Conservation (phyloP, 2,329 filamentous ascomycete genomes). For the Xenoacremonium recifei region DNA sequence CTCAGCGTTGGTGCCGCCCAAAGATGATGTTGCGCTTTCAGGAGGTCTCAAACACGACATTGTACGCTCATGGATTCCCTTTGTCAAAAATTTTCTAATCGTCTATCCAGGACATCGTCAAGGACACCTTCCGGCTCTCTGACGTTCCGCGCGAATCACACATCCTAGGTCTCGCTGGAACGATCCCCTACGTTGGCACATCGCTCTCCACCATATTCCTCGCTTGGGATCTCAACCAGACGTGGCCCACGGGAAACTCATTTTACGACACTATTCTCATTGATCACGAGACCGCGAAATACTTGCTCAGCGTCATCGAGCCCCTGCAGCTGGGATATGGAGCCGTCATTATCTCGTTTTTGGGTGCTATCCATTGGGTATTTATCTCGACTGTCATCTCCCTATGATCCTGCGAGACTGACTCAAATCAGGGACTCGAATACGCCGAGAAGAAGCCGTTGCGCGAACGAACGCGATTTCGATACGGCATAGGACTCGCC, state of each 20-base stretch:
- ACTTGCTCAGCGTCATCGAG: constrained; percentile 73
- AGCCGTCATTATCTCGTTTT: constrained; percentile 88
- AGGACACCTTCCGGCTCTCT: constrained; percentile 65
- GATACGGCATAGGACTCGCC: constrained; percentile 80
- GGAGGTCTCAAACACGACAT: constrained; percentile 47
- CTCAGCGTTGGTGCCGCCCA: background rate
- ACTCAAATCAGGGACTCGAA: constrained; percentile 62
- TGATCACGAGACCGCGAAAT: constrained; percentile 67
- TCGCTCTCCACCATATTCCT: constrained; percentile 80
- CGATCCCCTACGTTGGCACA: constrained; percentile 82
- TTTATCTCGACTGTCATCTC: background rate
- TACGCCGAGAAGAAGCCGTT: constrained; percentile 68
- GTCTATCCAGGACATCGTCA: constrained; percentile 56
- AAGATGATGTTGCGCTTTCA: constrained; percentile 25
- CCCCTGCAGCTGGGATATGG: constrained; percentile 90
- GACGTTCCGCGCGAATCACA: constrained; percentile 67
- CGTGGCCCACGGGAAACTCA: constrained; percentile 57
- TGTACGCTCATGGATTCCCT: constrained; percentile 42
- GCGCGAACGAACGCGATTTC: constrained; percentile 64
- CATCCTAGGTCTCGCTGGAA: constrained; percentile 70
- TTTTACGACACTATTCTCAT: constrained; percentile 56
- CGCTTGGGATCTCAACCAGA: constrained; percentile 77
- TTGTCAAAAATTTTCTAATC: background rate
- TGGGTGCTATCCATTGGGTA: constrained; percentile 88
- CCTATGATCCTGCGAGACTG: constrained; percentile 2